Conservation (phyloP, 2,329 filamentous ascomycete genomes). For the Alternaria rosae region DNA sequence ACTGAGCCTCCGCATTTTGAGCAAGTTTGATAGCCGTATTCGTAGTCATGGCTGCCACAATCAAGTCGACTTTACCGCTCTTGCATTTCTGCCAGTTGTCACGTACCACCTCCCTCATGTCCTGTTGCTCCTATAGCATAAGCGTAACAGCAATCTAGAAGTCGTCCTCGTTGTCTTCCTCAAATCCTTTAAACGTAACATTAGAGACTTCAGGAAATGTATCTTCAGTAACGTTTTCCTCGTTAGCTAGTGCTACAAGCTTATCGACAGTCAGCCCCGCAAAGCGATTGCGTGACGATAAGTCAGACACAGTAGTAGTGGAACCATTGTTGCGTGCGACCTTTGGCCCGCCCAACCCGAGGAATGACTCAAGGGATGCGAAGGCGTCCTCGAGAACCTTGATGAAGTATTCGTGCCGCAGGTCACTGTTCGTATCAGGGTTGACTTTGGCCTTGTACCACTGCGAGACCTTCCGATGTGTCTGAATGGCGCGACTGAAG, state of each 20-base stretch:
- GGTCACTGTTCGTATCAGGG: not conserved
- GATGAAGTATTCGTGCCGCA: constrained; percentile 7
- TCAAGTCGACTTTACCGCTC: constrained; percentile 8
- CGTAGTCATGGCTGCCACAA: constrained; percentile 10
- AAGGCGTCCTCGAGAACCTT: constrained; percentile 6
- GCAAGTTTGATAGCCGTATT: constrained; percentile 13
- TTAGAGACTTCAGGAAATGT: not conserved
- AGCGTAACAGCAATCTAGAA: constrained; percentile 4
- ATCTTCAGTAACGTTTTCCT: not conserved
- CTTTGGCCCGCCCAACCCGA: not conserved
- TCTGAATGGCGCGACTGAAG: constrained; percentile 12
- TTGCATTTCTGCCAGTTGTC: constrained; percentile 11
- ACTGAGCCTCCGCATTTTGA: constrained; percentile 9
- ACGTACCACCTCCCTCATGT: not conserved
- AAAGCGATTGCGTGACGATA: constrained; percentile 5
- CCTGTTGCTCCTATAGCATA: constrained; percentile 1
- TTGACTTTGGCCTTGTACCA: not conserved
- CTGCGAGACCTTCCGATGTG: constrained; percentile 3
- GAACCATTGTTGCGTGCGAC: not conserved
- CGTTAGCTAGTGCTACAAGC: not conserved
- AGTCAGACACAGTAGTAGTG: not conserved
- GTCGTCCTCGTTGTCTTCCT: constrained; percentile 6
- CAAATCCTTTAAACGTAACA: not conserved
- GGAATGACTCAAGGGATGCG: not conserved
- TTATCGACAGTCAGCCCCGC: constrained; percentile 5